Conservation (phyloP, 176 grass and related monocot genomes). For the Paspalum notatum region DNA sequence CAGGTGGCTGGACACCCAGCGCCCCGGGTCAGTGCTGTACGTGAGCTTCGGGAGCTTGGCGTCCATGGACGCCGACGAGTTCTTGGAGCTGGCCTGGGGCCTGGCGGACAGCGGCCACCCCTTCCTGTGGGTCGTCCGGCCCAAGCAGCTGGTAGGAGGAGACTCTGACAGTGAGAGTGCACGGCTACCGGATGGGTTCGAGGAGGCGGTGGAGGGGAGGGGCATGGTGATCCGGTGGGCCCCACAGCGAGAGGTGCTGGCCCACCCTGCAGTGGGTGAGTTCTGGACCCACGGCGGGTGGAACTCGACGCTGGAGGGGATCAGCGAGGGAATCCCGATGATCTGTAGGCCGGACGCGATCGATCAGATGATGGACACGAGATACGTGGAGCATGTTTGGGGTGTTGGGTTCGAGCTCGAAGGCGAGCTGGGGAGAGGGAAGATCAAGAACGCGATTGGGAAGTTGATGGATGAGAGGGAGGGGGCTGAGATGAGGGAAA, state of each 20-base stretch:
- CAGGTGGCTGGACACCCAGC: conserved; percentile 37
- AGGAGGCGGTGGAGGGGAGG: background rate
- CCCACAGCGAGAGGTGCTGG: conserved; percentile 47
- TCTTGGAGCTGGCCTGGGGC: conserved; percentile 16
- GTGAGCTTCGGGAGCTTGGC: conserved; percentile 57
- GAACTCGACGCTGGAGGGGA: conserved; percentile 49
- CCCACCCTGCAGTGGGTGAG: conserved; percentile 27
- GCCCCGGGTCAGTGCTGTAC: background rate
- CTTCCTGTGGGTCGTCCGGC: conserved; percentile 47
- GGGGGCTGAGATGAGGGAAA: conserved; percentile 19
- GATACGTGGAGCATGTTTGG: conserved; percentile 30
- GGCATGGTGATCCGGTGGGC: conserved; percentile 49
- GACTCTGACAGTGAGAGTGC: background rate
- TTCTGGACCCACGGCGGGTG: conserved; percentile 54
- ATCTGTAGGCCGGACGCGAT: conserved; percentile 33
- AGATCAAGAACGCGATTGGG: background rate
- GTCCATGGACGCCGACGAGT: background rate
- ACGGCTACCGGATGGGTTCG: background rate
- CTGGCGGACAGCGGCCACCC: conserved; percentile 17
- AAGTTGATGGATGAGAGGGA: conserved; percentile 33
- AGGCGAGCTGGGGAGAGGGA: conserved; percentile 20
- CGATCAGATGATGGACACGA: conserved; percentile 48
- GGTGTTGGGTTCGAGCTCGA: conserved; percentile 27
- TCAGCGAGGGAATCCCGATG: conserved; percentile 44
- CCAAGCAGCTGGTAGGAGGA: background rate